phyloP scores from a whole-genome alignment of 495 filamentous ascomycete species.

The Aspergillus bridgeri region DNA sequence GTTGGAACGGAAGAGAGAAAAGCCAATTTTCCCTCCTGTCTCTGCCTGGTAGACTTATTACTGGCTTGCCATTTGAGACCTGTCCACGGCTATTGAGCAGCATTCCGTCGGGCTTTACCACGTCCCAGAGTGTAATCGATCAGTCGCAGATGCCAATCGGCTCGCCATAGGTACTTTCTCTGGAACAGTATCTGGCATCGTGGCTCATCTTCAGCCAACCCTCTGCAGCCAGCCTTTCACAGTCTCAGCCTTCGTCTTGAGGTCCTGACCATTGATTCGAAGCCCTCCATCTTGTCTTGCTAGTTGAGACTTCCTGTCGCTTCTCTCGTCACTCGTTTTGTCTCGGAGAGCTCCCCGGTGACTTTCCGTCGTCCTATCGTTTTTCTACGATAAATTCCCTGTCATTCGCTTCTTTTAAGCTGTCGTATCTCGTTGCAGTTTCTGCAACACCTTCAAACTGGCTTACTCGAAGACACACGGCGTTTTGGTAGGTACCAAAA shows the following conservation, averaged over 20 bases:
- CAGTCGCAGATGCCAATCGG: constrained; percentile 19
- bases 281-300: constrained; percentile 23
- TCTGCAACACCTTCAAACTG: constrained; percentile 53
- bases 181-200: constrained; percentile 25
- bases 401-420: constrained; percentile 46
- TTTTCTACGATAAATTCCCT: constrained; percentile 43
- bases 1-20: constrained; percentile 17
- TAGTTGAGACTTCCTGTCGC: constrained; percentile 34
- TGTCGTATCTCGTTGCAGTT: constrained; percentile 45
- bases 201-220: constrained; percentile 23
- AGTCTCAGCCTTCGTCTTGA: constrained; percentile 28
- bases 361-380: constrained; percentile 38
- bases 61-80: constrained; percentile 15
- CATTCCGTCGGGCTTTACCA: constrained; percentile 11
- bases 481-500: constrained; percentile 46
- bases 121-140: constrained; percentile 4
- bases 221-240: constrained; percentile 39
- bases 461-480: constrained; percentile 51
- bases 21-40: constrained; percentile 30
- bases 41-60: constrained; percentile 11
- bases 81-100: constrained; percentile 10
- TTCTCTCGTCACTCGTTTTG: constrained; percentile 46
- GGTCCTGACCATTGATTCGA: constrained; percentile 39
- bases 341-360: constrained; percentile 37
- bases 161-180: constrained; percentile 22